Percentiles rank a stretch among this genome's conserved stretches.
phyloP scores from a whole-genome alignment of 2,329 filamentous ascomycete genomes.

The Stemphylium vesicarium region DNA sequence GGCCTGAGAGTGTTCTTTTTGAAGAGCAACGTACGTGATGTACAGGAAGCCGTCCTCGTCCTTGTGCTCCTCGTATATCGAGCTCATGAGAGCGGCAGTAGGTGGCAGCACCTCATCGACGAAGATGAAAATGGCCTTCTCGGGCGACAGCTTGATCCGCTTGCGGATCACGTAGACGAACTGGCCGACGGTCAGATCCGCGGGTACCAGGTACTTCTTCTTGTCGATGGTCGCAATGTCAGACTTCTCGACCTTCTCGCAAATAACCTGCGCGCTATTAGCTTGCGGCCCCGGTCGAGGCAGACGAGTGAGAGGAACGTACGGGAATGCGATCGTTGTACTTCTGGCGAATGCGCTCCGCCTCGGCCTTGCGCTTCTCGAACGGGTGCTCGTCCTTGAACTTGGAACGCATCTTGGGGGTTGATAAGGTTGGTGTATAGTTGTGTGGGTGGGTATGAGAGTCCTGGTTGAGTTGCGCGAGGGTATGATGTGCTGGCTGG shows the following conservation, averaged over 20 bases:
- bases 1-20: neutral
- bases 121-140: slow-evolving; percentile 99
- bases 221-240: slow-evolving; percentile 99
- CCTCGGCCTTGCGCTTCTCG: slow-evolving; percentile 99
- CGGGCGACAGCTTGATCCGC: slow-evolving; percentile 98
- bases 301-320: slow-evolving; percentile 54
- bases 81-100: slow-evolving; percentile 97
- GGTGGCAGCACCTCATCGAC: slow-evolving; percentile 97
- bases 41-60: slow-evolving; percentile 89
- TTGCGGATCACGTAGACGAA: slow-evolving; percentile 99
- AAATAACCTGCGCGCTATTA: slow-evolving; percentile 77
- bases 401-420: slow-evolving; percentile 84
- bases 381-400: slow-evolving; percentile 99
- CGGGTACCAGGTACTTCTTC: slow-evolving; percentile 99
- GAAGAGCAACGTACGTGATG: slow-evolving; percentile 74
- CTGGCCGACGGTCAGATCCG: slow-evolving; percentile 97
- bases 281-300: slow-evolving; percentile 12
- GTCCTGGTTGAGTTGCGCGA: slow-evolving; percentile 18
- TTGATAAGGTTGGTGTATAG: slow-evolving; percentile 13
- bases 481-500: slow-evolving; percentile 12
- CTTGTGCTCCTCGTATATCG: slow-evolving; percentile 99
- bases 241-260: slow-evolving; percentile 99
- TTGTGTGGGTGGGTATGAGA: slow-evolving; percentile 15
- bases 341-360: slow-evolving; percentile 98
- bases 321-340: slow-evolving; percentile 98